phyloP scores from a whole-genome alignment of 2,329 filamentous ascomycete species.

The Botrytis tulipae region DNA sequence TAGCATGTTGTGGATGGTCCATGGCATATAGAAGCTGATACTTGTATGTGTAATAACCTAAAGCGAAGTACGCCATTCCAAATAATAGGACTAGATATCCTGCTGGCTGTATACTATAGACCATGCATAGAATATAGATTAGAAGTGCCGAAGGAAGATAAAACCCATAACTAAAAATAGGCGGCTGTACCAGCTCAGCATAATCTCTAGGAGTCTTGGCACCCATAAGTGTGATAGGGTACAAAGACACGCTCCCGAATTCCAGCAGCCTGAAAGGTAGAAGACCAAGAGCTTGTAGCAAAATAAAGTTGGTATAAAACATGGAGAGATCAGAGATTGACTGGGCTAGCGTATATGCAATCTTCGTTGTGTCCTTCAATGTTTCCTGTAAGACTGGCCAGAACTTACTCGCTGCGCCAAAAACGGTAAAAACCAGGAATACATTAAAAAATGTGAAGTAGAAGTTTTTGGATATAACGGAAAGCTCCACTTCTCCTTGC shows the following conservation, averaged over 20 bases:
- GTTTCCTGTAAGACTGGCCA: slow-evolving; percentile 69
- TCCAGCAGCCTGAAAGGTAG: slow-evolving; percentile 91
- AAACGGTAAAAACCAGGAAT: slow-evolving; percentile 89
- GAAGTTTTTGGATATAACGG: slow-evolving; percentile 96
- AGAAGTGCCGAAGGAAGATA: slow-evolving; percentile 90
- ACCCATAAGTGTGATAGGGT: slow-evolving; percentile 73
- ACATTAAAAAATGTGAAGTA: slow-evolving; percentile 99
- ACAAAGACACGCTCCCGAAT: slow-evolving; percentile 79
- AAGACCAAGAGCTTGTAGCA: slow-evolving; percentile 88
- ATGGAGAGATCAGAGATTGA: slow-evolving; percentile 72
- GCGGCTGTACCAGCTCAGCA: slow-evolving; percentile 76
- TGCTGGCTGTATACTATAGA: slow-evolving; percentile 82
- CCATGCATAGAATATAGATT: slow-evolving; percentile 90
- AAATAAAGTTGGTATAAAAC: slow-evolving; percentile 93
- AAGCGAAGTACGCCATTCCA: slow-evolving; percentile 76
- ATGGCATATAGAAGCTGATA: slow-evolving; percentile 98
- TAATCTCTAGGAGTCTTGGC: slow-evolving; percentile 90
- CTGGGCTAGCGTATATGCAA: slow-evolving; percentile 71
- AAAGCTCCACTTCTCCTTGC: slow-evolving; percentile 89
- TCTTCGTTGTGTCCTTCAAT: slow-evolving; percentile 73
- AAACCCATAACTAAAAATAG: slow-evolving; percentile 92
- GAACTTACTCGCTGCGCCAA: slow-evolving; percentile 76
- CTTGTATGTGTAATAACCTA: slow-evolving; percentile 90
- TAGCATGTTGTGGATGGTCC: slow-evolving; percentile 94
- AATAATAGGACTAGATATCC: slow-evolving; percentile 81